These are phyloP conservation scores for Davidsoniella eucalypti DNA, from an alignment of 2,329 filamentous ascomycete genomes.

Conservation along the genomic window DNA sequence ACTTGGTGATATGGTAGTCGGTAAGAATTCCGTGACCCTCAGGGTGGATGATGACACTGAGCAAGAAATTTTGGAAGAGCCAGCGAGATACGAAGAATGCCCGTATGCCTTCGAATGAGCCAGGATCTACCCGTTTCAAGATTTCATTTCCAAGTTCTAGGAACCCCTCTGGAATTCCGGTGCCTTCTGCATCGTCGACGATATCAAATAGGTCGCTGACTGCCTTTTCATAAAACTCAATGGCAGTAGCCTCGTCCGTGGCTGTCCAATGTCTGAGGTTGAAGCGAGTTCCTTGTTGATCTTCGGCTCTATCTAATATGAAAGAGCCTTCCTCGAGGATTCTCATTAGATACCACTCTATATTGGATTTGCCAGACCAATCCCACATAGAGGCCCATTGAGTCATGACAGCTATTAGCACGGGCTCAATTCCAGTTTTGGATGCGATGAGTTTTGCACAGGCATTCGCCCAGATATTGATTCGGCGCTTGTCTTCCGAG, in stretches of 20 bases:
- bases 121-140: slow-evolving; percentile 55
- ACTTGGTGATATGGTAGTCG: slow-evolving; percentile 83
- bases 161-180: slow-evolving; percentile 72
- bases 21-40: slow-evolving; percentile 68
- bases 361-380: slow-evolving; percentile 76
- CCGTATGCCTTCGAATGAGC: slow-evolving; percentile 57
- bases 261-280: slow-evolving; percentile 57
- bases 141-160: slow-evolving; percentile 75
- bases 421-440: slow-evolving; percentile 60
- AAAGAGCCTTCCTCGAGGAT: slow-evolving; percentile 87
- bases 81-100: slow-evolving; percentile 80
- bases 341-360: slow-evolving; percentile 92
- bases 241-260: slow-evolving; percentile 66
- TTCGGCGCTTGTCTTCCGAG: slow-evolving; percentile 60
- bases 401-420: slow-evolving; percentile 71
- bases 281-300: slow-evolving; percentile 54
- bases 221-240: slow-evolving; percentile 76
- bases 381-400: slow-evolving; percentile 74
- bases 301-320: slow-evolving; percentile 69
- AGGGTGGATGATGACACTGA: slow-evolving; percentile 71
- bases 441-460: slow-evolving; percentile 69
- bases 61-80: slow-evolving; percentile 77
- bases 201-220: slow-evolving; percentile 70
- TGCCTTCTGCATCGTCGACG: slow-evolving; percentile 67
- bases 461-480: slow-evolving; percentile 75